phyloP scores from a whole-genome alignment of 306 rosid species.

The Quercus alba region DNA sequence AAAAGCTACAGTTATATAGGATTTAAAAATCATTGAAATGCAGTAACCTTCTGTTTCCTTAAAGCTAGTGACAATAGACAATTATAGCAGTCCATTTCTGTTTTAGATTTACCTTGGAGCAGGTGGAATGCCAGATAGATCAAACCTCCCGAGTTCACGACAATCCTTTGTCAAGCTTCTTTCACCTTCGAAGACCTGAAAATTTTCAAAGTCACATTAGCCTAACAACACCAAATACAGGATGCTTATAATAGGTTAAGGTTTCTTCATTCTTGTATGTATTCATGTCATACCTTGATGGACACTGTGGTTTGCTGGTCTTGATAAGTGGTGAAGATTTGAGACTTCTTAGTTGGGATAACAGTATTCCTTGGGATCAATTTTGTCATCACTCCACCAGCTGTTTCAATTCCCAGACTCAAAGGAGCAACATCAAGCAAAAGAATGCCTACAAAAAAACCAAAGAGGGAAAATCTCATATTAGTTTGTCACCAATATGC shows the following conservation, averaged over 20 bases:
- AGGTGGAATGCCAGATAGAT: slow-evolving; percentile 50
- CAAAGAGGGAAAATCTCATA: background rate
- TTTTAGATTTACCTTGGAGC: slow-evolving; percentile 47
- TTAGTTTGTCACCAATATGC: background rate
- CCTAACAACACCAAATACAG: background rate
- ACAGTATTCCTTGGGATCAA: slow-evolving; percentile 54
- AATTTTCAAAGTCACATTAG: background rate
- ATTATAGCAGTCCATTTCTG: background rate
- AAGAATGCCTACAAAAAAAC: slow-evolving; percentile 28
- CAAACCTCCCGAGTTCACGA: slow-evolving; percentile 45
- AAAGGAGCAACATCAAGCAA: slow-evolving; percentile 54
- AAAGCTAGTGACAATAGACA: no score
- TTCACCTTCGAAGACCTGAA: slow-evolving; percentile 51
- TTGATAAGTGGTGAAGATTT: slow-evolving; percentile 51
- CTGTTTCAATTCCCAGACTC: slow-evolving; percentile 57
- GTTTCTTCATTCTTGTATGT: background rate
- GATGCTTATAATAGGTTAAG: background rate
- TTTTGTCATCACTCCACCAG: slow-evolving; percentile 58
- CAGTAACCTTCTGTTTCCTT: background rate
- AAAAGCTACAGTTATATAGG: background rate
- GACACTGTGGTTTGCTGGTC: slow-evolving; percentile 53
- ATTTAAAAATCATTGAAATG: background rate
- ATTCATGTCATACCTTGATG: slow-evolving; percentile 25
- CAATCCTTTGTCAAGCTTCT: slow-evolving; percentile 55
- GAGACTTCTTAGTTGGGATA: slow-evolving; percentile 52